Base-by-base conservation (phyloP, 768 basidiomycete genomes). In the Phallus indusiatus region DNA sequence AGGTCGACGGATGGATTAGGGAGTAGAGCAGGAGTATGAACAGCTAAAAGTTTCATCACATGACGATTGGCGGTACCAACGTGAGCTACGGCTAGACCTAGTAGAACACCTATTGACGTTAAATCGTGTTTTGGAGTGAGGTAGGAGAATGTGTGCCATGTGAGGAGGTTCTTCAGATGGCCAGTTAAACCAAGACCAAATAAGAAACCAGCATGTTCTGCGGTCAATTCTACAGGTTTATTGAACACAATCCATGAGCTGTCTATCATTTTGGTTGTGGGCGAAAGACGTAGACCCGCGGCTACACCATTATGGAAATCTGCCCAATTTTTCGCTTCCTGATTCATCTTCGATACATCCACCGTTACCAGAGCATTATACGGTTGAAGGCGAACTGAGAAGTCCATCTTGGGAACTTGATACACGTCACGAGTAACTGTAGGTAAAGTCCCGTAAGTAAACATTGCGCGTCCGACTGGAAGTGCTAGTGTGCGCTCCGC, bases 221-320 rank as follows among this genome's bases (percentile, higher is more conserved):
- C 84, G 5, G 89, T 94, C 55, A 94, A 79, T 49, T 94, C 90
- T 0, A 84, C 79, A 0, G 96, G 95, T 65, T 89, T 90, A 71
- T 98, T 95, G 78, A 94, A 97, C 14, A 88, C 85, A 55, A 96
- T 93, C 91, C 94, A 97, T 0, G 93, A 92, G 66, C 89, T 90
- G 68, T 96, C 92, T 47, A 98, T 81, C 10, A 83, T 83, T 52
- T 75, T 71, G 9, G 86, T 81, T n/a, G 81, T 78, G 0, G 89
- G 83, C 0, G 87, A 84, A 53, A 97, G 83, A 7, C 90, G 84
- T 48, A 99, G 71, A 2, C 88, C 96, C 4, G 92, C 90, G 8
- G 93, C 92, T 0, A 96, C 95, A 10, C 96, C 96, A 63, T 95
- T 94, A 71, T 98, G 94, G 72, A 99, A 99, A 61, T 94, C 90